Evolutionary conservation across 108 stramenopile species (phyloP), one percentile per base, ranked within the genome.

Genomic region (Seminavis robusta): DNA sequence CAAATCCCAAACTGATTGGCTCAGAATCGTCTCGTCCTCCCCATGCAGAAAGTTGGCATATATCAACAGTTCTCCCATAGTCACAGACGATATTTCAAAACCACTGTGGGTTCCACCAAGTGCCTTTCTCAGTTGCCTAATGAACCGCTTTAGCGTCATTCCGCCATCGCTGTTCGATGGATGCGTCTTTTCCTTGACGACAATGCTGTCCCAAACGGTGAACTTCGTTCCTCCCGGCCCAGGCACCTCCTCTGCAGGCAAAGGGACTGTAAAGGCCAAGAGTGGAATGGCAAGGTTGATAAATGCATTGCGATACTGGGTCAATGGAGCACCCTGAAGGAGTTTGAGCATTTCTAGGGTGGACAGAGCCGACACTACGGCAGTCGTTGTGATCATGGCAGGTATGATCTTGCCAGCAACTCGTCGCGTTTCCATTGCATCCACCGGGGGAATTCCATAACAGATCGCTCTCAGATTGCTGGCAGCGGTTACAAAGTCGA

Each of bases 381-480:
- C 94, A 8, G 98, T 99, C 21, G 97, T 99, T 15, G 97, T 96
- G 16, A 97, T 95, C 84, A 99, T 96, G 26, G 98, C 98, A 10
- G 98, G 98, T 24, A 98, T 94, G 52, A 99, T 99, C 43, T 84
- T 84, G 0, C 98, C 98, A 8, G 98, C 96, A n/a, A 99, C 88
- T 59, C 86, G 78, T 24, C 97, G 71, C 6, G 96, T 94, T 47
- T 95, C 91, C 91, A 97, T 94, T 19, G 84, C 60, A 69, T 95
- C 94, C 0, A 88, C 96, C 7, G 94, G 90, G 15, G 95, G 76
- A 52, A 99, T 98, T 7, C 90, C 89, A 75, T 99, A 99, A 51
- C 76, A 74, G 34, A 95, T 64, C 6, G 96, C 95, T 13, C 98
- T 88, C 9, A 98, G 62, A 69, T 98, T 99, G 56, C 88, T 89